Percentiles rank a stretch among this genome's conserved stretches.
Evolutionary conservation across 1,284 basidiomycete species (phyloP).

Genomic region (Microbotryum saponariae): DNA sequence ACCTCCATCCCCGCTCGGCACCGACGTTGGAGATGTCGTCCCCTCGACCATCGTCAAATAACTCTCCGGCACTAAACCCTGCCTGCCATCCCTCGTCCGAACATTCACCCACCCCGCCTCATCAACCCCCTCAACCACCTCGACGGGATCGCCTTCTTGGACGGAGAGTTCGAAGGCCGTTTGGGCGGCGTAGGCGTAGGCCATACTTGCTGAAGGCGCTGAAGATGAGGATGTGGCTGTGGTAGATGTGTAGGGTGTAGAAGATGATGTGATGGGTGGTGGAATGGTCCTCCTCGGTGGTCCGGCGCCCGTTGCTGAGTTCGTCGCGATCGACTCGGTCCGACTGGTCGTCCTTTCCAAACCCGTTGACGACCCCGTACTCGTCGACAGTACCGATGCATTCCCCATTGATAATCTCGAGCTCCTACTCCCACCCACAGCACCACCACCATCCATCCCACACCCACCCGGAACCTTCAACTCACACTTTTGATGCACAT

Average conservation of each 20-base stretch:
- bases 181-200: slow-evolving; percentile 61
- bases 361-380: background rate
- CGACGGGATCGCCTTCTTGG: slow-evolving; percentile 55
- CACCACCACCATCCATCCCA: slow-evolving; percentile 30
- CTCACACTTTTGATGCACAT: slow-evolving; percentile 76
- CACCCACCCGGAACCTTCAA: slow-evolving; percentile 77
- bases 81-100: slow-evolving; percentile 49
- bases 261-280: background rate
- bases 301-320: background rate
- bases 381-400: background rate
- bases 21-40: slow-evolving; percentile 22
- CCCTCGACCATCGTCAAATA: slow-evolving; percentile 57
- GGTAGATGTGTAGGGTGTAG: background rate
- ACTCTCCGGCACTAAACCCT: slow-evolving; percentile 67
- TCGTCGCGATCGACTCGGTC: background rate
- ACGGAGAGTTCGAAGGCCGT: slow-evolving; percentile 66
- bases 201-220: slow-evolving; percentile 49
- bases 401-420: slow-evolving; percentile 1
- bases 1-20: no score
- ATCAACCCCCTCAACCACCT: slow-evolving; percentile 64
- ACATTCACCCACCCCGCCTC: slow-evolving; percentile 81
- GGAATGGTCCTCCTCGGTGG: slow-evolving; percentile 12
- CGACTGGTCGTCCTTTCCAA: background rate
- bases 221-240: background rate
- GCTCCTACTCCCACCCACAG: slow-evolving; percentile 5